phyloP scores from a whole-genome alignment of 257 asterid species.

The Scutellaria galericulata region DNA sequence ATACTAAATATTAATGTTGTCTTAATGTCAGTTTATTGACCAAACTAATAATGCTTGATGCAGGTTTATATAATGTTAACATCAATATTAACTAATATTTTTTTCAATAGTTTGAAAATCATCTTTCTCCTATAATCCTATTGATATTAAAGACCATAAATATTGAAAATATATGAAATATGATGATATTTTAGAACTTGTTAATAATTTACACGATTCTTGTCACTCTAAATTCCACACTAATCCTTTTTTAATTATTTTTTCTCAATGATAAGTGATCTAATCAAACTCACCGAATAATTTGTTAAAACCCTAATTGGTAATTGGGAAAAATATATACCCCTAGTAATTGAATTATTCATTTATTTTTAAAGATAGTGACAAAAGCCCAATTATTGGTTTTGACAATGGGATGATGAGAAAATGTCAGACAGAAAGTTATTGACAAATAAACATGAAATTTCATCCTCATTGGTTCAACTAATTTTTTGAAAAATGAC shows the following conservation, averaged over 20 bases:
- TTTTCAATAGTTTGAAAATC: no score
- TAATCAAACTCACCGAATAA: background rate
- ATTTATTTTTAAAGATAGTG: conserved; percentile 23
- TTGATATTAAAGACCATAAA: no score
- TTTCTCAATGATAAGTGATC: background rate
- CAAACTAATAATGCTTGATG: no score
- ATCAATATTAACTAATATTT: no score
- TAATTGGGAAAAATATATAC: background rate
- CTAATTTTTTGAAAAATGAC: conserved; percentile 23
- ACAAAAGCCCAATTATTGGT: conserved; percentile 29
- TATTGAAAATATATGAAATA: no score
- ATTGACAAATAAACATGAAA: conserved; percentile 22
- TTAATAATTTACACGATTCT: no score
- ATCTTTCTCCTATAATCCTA: no score
- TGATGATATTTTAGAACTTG: no score
- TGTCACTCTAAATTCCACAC: no score
- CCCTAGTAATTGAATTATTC: background rate
- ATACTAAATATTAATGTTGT: no score
- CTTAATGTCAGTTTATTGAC: no score
- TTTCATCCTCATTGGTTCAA: conserved; percentile 24
- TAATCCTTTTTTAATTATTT: background rate
- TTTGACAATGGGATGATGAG: conserved; percentile 31
- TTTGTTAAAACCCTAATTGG: background rate
- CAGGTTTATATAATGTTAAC: no score
- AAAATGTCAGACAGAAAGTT: conserved; percentile 34